These are phyloP conservation scores for Haplosporangium gracile DNA, from an alignment of 192 early-diverging fungal genomes.

Conservation along the genomic window DNA sequence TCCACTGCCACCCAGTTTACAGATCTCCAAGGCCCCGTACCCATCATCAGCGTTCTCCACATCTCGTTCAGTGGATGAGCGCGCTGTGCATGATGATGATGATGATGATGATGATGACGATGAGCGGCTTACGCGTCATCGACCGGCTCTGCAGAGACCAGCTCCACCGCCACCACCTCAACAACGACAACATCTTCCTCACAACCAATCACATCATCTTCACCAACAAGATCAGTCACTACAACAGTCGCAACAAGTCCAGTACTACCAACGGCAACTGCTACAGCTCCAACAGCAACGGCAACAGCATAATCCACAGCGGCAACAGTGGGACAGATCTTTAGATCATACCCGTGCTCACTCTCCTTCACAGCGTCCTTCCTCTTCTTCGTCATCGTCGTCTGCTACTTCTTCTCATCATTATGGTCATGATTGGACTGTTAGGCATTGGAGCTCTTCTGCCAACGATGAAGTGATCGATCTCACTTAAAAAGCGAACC, in stretches of 20 bases:
- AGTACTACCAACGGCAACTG: neutral
- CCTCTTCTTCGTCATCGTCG: neutral
- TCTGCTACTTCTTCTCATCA: neutral
- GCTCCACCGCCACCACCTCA: neutral
- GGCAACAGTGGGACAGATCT: neutral
- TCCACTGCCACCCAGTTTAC: neutral
- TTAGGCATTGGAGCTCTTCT: neutral
- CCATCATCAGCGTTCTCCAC: too few relatives aligned
- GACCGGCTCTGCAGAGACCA: neutral
- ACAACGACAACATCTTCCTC: neutral
- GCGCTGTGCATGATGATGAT: neutral
- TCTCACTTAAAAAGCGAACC: neutral
- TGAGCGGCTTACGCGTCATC: neutral
- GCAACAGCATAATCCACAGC: neutral
- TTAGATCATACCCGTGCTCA: neutral
- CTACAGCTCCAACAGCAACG: neutral
- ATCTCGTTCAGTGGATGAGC: neutral
- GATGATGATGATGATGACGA: neutral
- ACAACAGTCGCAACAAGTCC: neutral
- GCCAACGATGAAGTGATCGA: neutral
- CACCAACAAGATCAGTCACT: neutral
- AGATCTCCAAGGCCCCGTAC: too few relatives aligned
- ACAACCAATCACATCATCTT: neutral
- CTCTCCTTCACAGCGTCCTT: neutral
- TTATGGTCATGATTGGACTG: neutral